A percentile compares a stretch with the other conserved stretches of the same genome.
phyloP scores from a whole-genome alignment of 495 filamentous ascomycete species.

The Delitschia confertaspora region DNA sequence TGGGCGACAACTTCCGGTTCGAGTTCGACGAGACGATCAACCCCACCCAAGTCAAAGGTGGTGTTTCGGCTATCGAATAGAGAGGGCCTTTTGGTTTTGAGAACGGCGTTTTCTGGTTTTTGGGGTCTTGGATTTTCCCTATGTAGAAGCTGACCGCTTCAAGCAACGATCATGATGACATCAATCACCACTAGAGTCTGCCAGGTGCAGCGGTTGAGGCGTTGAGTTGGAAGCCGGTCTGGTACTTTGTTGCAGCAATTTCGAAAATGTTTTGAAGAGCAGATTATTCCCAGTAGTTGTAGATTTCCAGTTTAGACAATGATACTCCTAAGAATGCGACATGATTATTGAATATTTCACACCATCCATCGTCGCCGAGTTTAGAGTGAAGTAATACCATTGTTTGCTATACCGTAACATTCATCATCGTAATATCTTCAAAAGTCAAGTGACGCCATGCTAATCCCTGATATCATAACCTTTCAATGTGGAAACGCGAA shows the following conservation, averaged over 20 bases:
- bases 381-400: too few relatives aligned
- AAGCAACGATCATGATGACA: too few relatives aligned
- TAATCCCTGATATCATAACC: too few relatives aligned
- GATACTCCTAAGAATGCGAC: neutral
- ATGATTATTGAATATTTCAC: too few relatives aligned
- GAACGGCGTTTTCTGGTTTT: neutral
- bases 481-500: too few relatives aligned
- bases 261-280: constrained; percentile 2
- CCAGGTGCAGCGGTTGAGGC: too few relatives aligned
- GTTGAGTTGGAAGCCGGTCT: neutral
- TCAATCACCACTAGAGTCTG: too few relatives aligned
- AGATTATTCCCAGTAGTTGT: neutral
- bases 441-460: too few relatives aligned
- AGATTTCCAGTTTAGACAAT: constrained; percentile 4
- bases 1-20: constrained; percentile 31
- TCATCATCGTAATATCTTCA: too few relatives aligned
- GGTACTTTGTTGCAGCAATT: too few relatives aligned
- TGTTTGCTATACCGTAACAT: too few relatives aligned
- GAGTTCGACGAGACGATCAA: constrained; percentile 44
- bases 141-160: neutral
- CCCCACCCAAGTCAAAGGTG: constrained; percentile 52
- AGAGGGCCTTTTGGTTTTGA: neutral
- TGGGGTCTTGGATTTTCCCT: neutral
- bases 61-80: constrained; percentile 48
- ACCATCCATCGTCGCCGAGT: too few relatives aligned